Evolutionary conservation across 306 rosid species (phyloP).

Genomic region (Sophora flavescens): DNA sequence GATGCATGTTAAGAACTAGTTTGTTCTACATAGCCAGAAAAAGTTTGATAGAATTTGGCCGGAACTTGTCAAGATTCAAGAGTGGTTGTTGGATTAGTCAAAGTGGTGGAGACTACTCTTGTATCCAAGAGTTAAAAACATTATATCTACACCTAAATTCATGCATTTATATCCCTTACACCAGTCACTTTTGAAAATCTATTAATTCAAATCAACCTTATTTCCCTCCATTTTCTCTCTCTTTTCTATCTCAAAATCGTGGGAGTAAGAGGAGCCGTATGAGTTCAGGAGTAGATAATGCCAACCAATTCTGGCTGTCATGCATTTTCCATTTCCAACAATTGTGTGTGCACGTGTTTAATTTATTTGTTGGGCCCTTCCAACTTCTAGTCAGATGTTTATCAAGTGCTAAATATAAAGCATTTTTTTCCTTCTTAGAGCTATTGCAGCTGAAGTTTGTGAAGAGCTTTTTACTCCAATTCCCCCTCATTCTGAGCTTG

Average conservation of each 20-base stretch:
- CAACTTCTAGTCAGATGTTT: conserved; percentile 33
- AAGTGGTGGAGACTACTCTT: background rate
- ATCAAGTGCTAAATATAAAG: conserved; percentile 41
- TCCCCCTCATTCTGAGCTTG: conserved; percentile 93
- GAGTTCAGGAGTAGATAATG: background rate
- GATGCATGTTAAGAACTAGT: conserved; percentile 5
- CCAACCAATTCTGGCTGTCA: background rate
- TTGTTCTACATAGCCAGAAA: background rate
- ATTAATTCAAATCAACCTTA: background rate
- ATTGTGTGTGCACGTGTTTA: background rate
- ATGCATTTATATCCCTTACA: background rate
- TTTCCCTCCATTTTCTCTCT: background rate
- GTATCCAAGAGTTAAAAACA: background rate
- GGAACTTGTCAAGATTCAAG: background rate
- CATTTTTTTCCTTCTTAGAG: conserved; percentile 60
- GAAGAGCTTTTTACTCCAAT: conserved; percentile 86
- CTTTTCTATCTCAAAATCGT: background rate
- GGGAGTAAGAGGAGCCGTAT: background rate
- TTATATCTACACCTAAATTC: background rate
- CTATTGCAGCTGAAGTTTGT: conserved; percentile 94
- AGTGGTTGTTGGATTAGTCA: too few relatives aligned
- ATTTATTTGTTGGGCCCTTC: conserved; percentile 32
- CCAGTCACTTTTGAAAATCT: too few relatives aligned
- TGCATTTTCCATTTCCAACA: background rate
- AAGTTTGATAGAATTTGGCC: background rate